phyloP scores from a whole-genome alignment of 164 flowering plant species.

The Annona cherimola region DNA sequence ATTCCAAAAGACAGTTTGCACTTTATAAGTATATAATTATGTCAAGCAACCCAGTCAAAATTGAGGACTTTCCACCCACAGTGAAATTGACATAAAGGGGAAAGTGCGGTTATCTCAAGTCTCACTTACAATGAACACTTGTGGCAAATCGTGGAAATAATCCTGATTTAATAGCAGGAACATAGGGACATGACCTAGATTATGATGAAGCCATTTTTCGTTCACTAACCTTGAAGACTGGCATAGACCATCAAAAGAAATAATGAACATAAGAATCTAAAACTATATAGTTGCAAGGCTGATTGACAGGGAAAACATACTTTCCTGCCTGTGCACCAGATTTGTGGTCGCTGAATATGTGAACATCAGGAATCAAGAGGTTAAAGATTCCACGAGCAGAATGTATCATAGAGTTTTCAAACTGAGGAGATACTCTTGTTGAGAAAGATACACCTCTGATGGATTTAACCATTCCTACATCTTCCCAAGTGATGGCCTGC shows the following conservation, averaged over 20 bases:
- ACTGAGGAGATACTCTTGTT: conserved; percentile 59
- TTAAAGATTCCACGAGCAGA: conserved; percentile 88
- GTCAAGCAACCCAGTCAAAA: no score
- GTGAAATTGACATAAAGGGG: no score
- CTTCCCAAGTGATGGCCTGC: conserved; percentile 82
- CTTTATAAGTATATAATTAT: no score
- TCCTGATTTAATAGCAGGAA: background rate
- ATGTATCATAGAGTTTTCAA: conserved; percentile 65
- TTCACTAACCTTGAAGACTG: background rate
- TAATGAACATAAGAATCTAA: background rate
- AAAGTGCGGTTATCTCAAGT: no score
- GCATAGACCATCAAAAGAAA: background rate
- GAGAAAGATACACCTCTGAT: conserved; percentile 80
- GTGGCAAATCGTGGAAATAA: background rate
- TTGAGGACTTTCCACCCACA: no score
- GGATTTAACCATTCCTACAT: conserved; percentile 89
- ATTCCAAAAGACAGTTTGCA: no score
- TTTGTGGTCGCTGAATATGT: conserved; percentile 69
- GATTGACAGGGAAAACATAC: conserved; percentile 24
- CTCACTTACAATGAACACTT: background rate
- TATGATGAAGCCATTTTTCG: background rate
- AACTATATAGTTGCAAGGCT: background rate
- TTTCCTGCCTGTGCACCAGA: conserved; percentile 71
- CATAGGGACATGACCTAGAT: background rate
- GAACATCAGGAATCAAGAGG: conserved; percentile 80